phyloP scores from a whole-genome alignment of 208 protist species.

The Porcisia deanei region DNA sequence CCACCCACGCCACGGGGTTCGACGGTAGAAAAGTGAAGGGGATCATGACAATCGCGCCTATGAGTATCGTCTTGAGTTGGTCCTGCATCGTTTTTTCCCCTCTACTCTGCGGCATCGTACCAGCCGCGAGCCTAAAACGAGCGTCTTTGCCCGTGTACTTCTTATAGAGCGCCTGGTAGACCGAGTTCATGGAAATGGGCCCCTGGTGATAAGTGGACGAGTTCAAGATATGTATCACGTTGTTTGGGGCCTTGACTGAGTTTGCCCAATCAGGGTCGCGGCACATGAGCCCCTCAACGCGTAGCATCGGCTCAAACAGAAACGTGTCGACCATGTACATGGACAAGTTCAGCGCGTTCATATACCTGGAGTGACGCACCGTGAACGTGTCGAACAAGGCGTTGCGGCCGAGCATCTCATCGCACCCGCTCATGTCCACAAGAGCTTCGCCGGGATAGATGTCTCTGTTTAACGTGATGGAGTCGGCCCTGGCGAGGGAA shows the following conservation, averaged over 20 bases:
- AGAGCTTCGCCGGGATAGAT: conserved; percentile 20
- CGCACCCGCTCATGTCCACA: conserved; percentile 37
- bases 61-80: conserved; percentile 31
- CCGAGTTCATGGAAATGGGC: conserved; percentile 24
- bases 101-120: conserved; percentile 47
- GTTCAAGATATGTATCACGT: conserved; percentile 33
- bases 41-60: conserved; percentile 23
- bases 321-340: conserved; percentile 37
- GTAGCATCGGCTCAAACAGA: conserved; percentile 11
- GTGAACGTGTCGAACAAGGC: conserved; percentile 27
- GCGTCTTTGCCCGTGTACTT: conserved; percentile 22
- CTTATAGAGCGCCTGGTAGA: conserved; percentile 29
- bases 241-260: conserved; percentile 42
- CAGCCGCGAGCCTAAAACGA: conserved; percentile 14
- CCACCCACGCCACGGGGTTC: conserved; percentile 65
- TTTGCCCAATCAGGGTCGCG: conserved; percentile 24
- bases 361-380: conserved; percentile 22
- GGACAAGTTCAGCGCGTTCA: conserved; percentile 25
- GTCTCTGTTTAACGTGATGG: conserved; percentile 32
- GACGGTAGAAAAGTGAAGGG: conserved; percentile 65
- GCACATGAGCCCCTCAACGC: conserved; percentile 27
- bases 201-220: conserved; percentile 43
- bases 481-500: conserved; percentile 20
- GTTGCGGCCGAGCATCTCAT: conserved; percentile 17
- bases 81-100: conserved; percentile 27